Evolutionary conservation across 345 rosid genomes (phyloP).

Genomic region (Adansonia digitata): DNA sequence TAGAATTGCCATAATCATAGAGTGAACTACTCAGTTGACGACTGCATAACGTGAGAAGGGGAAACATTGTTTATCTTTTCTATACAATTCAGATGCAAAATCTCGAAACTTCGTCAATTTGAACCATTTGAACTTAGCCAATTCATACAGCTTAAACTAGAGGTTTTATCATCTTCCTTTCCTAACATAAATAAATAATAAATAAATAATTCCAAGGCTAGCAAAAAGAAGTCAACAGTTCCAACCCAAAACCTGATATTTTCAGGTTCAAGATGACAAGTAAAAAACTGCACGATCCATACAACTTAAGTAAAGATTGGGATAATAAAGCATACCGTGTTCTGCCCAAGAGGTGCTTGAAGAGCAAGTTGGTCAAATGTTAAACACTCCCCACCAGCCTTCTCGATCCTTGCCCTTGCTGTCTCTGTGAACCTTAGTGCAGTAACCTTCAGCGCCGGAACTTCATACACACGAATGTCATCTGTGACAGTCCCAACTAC

Average conservation of each 20-base stretch:
- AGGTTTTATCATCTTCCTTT: not conserved
- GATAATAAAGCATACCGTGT: constrained; percentile 49
- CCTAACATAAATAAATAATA: not conserved
- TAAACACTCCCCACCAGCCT: constrained; percentile 93
- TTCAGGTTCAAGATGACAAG: not conserved
- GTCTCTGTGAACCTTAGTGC: constrained; percentile 88
- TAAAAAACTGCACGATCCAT: not conserved
- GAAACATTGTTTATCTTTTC: not conserved
- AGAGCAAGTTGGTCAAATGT: constrained; percentile 94
- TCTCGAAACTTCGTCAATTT: not conserved
- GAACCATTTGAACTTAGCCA: not conserved
- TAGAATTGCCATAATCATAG: not conserved
- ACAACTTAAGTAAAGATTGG: not conserved
- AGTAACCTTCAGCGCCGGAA: constrained; percentile 71
- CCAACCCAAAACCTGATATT: not conserved
- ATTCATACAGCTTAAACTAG: not conserved
- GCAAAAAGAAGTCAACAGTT: not conserved
- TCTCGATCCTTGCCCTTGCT: constrained; percentile 87
- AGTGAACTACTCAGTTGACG: not conserved
- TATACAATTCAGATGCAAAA: not conserved
- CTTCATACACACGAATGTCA: constrained; percentile 76
- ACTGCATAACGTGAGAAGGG: not conserved
- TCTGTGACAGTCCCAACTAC: constrained; percentile 82
- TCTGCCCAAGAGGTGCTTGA: constrained; percentile 87
- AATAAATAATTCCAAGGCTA: not conserved